A percentile compares a stretch with the other conserved stretches of the same genome.
Conservation (phyloP, 805 yeast species). For the Ogataea paraovalis region DNA sequence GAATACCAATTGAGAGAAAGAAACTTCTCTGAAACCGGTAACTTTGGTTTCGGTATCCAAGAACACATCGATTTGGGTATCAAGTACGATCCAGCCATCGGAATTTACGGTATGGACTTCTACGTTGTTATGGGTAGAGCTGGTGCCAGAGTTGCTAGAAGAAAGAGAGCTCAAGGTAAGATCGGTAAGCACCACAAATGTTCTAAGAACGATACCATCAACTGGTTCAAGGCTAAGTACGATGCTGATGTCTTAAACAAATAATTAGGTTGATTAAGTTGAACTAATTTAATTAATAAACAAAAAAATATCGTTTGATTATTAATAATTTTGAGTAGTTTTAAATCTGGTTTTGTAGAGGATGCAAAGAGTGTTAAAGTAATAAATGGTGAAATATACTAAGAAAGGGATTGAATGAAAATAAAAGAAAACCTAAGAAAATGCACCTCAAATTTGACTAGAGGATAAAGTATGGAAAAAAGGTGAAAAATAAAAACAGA, state of each 20-base stretch:
- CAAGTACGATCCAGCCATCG: constrained; percentile 99
- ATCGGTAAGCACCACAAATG: constrained; percentile 93
- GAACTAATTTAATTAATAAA: background rate
- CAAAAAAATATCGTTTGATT: background rate
- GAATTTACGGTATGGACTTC: constrained; percentile 99
- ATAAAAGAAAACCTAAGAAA: no score
- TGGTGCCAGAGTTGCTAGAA: constrained; percentile 98
- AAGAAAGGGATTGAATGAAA: no score
- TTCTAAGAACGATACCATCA: constrained; percentile 87
- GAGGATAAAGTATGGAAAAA: no score
- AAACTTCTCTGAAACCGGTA: constrained; percentile 98
- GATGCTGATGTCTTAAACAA: constrained; percentile 96
- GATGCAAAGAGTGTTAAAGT: background rate
- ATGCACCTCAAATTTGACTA: no score
- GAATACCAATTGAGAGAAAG: constrained; percentile 93
- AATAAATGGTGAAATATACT: no score
- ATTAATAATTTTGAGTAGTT: background rate
- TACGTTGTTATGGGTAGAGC: constrained; percentile 99
- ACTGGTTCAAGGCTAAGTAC: constrained; percentile 99
- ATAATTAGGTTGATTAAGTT: constrained; percentile 34
- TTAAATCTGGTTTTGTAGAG: background rate
- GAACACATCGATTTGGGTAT: constrained; percentile 99
- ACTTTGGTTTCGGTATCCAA: constrained; percentile 99
- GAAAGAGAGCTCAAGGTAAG: constrained; percentile 88
- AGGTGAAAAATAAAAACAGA: no score